Conservation (phyloP, 495 filamentous ascomycete genomes). For the Geoglossum glabrum region DNA sequence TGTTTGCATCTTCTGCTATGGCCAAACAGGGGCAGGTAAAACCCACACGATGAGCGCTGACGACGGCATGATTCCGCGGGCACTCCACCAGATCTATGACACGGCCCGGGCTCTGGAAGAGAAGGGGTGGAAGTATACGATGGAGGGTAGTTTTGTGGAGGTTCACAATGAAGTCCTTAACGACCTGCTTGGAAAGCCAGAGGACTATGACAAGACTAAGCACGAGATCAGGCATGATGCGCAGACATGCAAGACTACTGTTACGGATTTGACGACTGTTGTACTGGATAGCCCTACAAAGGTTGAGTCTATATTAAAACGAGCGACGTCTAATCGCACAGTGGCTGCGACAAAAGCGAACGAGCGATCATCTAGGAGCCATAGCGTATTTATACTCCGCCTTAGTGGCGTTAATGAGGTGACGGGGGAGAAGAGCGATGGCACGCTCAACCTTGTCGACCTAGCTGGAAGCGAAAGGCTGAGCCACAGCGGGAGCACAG, state of each 20-base stretch:
- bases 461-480: constrained; percentile 83
- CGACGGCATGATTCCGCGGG: constrained; percentile 91
- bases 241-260: constrained; percentile 55
- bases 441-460: constrained; percentile 91
- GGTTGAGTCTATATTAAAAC: constrained; percentile 57
- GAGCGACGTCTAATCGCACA: constrained; percentile 64
- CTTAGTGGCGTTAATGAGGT: constrained; percentile 62
- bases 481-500: constrained; percentile 63
- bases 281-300: constrained; percentile 53
- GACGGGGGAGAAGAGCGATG: constrained; percentile 70
- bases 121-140: constrained; percentile 84
- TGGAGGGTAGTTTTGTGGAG: constrained; percentile 94
- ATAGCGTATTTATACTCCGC: constrained; percentile 91
- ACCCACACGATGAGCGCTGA: constrained; percentile 86
- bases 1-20: constrained; percentile 98
- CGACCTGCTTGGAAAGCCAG: constrained; percentile 63
- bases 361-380: constrained; percentile 77
- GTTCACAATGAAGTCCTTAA: constrained; percentile 97
- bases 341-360: constrained; percentile 95
- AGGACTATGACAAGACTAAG: constrained; percentile 66
- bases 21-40: constrained; percentile 92
- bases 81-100: constrained; percentile 81
- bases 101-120: constrained; percentile 62
- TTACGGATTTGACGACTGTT: constrained; percentile 68
- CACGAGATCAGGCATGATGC: constrained; percentile 84